Percentiles rank a stretch among this genome's conserved stretches.
Conservation (phyloP, 768 basidiomycete species). For the Fomitopsis pulvina region DNA sequence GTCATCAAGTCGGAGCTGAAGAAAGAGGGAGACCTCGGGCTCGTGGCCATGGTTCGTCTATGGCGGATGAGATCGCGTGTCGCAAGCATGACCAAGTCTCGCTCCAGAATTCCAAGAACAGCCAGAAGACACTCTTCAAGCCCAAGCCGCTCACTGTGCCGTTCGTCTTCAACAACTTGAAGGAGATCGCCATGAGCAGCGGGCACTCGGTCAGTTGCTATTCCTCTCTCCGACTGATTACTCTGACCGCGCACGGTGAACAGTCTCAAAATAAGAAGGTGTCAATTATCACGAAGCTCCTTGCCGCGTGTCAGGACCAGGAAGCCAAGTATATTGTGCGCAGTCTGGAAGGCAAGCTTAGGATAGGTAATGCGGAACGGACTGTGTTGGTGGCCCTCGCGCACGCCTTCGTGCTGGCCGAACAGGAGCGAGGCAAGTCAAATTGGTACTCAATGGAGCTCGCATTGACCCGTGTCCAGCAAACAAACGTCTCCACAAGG, state of each 20-base stretch:
- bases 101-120: constrained; percentile 82
- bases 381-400: constrained; percentile 94
- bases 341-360: constrained; percentile 91
- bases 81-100: neutral
- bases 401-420: constrained; percentile 81
- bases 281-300: constrained; percentile 86
- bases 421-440: constrained; percentile 53
- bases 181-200: constrained; percentile 80
- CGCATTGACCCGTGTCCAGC: constrained; percentile 31
- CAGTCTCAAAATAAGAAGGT: constrained; percentile 96
- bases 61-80: neutral
- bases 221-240: neutral
- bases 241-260: neutral
- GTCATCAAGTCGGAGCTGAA: constrained; percentile 89
- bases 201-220: constrained; percentile 65
- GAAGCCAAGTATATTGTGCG: constrained; percentile 98
- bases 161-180: constrained; percentile 83
- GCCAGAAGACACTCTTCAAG: constrained; percentile 91
- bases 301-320: constrained; percentile 84
- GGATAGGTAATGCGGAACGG: constrained; percentile 95
- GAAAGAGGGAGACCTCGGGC: constrained; percentile 91
- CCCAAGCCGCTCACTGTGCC: constrained; percentile 86
- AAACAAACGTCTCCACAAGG: constrained; percentile 66
- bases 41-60: constrained; percentile 83
- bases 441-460: neutral